These are phyloP conservation scores for Boletus rubropictus DNA, from an alignment of 768 basidiomycete species.

Conservation along the genomic window DNA sequence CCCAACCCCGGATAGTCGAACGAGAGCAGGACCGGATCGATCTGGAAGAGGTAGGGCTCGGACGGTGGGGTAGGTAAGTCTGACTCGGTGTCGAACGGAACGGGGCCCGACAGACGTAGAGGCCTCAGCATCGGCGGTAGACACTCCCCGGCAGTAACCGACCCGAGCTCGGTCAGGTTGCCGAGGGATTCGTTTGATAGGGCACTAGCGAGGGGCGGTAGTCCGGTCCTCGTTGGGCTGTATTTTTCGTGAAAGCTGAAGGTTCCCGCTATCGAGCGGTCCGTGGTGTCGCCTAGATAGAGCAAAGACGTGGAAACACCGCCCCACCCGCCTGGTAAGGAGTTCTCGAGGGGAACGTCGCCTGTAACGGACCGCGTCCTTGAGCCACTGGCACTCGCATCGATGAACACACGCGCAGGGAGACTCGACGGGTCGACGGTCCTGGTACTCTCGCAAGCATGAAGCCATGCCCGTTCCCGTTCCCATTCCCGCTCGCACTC, in stretches of 20 bases:
- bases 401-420: background rate
- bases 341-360: background rate
- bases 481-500: background rate
- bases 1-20: conserved; percentile 8
- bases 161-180: conserved; percentile 3
- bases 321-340: conserved; percentile 2
- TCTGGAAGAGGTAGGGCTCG: conserved; percentile 12
- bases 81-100: background rate
- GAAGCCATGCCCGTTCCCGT: background rate
- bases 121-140: conserved; percentile 21
- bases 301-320: background rate
- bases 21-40: conserved; percentile 26
- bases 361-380: background rate
- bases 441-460: background rate
- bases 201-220: conserved; percentile 18
- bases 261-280: background rate
- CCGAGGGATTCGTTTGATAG: conserved; percentile 18
- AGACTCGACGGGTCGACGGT: background rate
- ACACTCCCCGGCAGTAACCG: conserved; percentile 1
- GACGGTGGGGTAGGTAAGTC: background rate
- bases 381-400: background rate
- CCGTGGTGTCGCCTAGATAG: background rate
- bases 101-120: conserved; percentile 16
- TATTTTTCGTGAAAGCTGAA: background rate
- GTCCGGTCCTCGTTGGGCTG: background rate